Evolutionary conservation across 352 stramenopile species (phyloP), one percentile per base, ranked within the genome.

Genomic region (Phytophthora palmivora): DNA sequence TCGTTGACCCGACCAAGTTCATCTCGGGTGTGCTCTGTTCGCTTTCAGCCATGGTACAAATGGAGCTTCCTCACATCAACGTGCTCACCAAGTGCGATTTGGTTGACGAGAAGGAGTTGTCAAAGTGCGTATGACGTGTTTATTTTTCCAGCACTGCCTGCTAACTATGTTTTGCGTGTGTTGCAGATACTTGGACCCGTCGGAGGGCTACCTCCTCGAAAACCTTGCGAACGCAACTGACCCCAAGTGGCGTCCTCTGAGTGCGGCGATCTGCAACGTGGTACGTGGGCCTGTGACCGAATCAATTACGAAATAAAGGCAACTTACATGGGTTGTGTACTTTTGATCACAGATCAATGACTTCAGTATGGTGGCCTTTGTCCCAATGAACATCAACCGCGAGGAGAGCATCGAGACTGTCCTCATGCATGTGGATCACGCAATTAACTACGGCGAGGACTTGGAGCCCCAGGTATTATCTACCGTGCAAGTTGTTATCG

Each of bases 321-420:
- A 47, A 44, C 44, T 51, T 9, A 54, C 14, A 51, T 12, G 3
- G 8, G 42, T 19, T 50, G 18, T 18, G n/a, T 54, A 21, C 8
- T 48, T 32, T 56, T 63, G 34, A 56, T 30, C 21, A 28, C 28
- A 95, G 87, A 93, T 95, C 57, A 94, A 93, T 46, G 96, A 99
- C 84, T 99, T 98, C 73, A 97, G 88, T 59, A 98, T 99, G 94
- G 96, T 99, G 16, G 91, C 90, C 9, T 99, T 99, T 67, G 78
- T 98, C n/a, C 95, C 96, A 2, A 92, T 99, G 68, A 98, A 99
- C 74, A 97, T 98, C 43, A 96, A 84, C 38, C 89, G 98, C 51
- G 97, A 99, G 72, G 95, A 99, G 47, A 98, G 92, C 56, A 96
- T 99, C 44, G 89, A 98, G 53, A 91, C 95, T n/a, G 91, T 99